Evolutionary conservation across 371 early-diverging fungal species (phyloP), one percentile per base, ranked within the genome.

Genomic region (Mucor ambiguus): DNA sequence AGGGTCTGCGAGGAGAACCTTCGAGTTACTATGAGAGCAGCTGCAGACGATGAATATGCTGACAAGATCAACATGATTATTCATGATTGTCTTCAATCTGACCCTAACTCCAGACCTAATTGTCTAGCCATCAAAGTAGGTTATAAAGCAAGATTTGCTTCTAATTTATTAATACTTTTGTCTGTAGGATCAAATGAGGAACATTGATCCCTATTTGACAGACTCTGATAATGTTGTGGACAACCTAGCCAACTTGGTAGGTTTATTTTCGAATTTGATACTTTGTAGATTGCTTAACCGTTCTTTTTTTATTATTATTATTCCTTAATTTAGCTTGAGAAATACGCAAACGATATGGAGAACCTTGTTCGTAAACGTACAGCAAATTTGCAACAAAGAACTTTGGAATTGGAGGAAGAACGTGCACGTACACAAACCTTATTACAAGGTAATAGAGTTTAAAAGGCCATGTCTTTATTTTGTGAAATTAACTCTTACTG

Each of bases 341-440:
- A 81, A 66, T 85, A 85, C 54, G 82, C 77, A 10, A 82, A 77
- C 55, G 83, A 85, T 28, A 85, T 85, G 85, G 85, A 85, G 37
- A 77, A 77, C 9, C 65, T 85, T 8, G 85, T 83, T 1, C 70
- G 64, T 2, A 78, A 85, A 38, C 66, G 85, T 29, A 85, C 85
- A 4, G 73, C 69, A 8, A 81, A 85, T 54, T 41, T 85, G 18
- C 85, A 85, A 57, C 77, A 73, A 72, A 73, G 85, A 11, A 85
- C 85, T 0, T 28, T 78, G 9, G 83, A 85, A 55, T 56, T 85
- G 18, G 85, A 83, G 66, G 83, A 81, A 57, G 85, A 85, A 56
- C 70, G 80, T 5, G 80, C 74, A 11, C 65, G 81, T 24, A 79
- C 83, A 0, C 66, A 84, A 33, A 72, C 68, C 1, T 57, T 78